Conservation (phyloP, 1,139 yeast species). For the Geotrichum restrictum region DNA sequence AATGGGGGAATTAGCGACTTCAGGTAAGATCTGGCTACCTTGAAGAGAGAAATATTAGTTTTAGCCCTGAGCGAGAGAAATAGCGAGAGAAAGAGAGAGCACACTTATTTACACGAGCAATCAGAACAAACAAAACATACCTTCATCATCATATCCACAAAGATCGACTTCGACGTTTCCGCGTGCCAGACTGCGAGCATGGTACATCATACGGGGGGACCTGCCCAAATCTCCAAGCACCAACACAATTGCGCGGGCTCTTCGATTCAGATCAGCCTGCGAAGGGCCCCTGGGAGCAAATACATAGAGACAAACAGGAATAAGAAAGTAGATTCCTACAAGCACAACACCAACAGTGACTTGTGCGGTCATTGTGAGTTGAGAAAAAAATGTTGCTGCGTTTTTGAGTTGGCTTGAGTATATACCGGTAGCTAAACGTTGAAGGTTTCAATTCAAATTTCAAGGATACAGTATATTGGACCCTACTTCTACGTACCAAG, state of each 20-base stretch:
- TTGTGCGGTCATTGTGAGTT: constrained; percentile 8
- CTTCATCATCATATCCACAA: constrained; percentile 90
- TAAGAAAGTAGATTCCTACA: constrained; percentile 17
- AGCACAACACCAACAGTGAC: constrained; percentile 17
- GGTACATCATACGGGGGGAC: constrained; percentile 93
- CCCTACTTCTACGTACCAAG: too few species aligned
- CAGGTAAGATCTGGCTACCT: constrained; percentile 17
- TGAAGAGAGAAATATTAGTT: constrained; percentile 5
- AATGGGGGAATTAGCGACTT: constrained; percentile 19
- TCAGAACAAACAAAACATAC: constrained; percentile 60
- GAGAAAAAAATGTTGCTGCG: too few species aligned
- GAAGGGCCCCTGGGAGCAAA: constrained; percentile 15
- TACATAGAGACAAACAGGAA: constrained; percentile 20
- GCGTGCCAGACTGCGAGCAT: constrained; percentile 72
- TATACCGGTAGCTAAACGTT: too few species aligned
- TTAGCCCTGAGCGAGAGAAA: too few species aligned
- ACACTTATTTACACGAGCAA: too few species aligned
- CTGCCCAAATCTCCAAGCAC: constrained; percentile 94
- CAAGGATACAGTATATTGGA: too few species aligned
- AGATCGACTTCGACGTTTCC: constrained; percentile 71
- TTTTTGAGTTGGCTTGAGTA: too few species aligned
- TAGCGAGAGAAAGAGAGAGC: too few species aligned
- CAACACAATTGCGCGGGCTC: constrained; percentile 62
- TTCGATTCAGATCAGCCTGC: constrained; percentile 24
- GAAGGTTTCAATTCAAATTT: too few species aligned